A percentile compares a stretch with the other conserved stretches of the same genome.
These are phyloP conservation scores for Brassica nigra DNA, from an alignment of 345 rosid species.

Conservation along the genomic window DNA sequence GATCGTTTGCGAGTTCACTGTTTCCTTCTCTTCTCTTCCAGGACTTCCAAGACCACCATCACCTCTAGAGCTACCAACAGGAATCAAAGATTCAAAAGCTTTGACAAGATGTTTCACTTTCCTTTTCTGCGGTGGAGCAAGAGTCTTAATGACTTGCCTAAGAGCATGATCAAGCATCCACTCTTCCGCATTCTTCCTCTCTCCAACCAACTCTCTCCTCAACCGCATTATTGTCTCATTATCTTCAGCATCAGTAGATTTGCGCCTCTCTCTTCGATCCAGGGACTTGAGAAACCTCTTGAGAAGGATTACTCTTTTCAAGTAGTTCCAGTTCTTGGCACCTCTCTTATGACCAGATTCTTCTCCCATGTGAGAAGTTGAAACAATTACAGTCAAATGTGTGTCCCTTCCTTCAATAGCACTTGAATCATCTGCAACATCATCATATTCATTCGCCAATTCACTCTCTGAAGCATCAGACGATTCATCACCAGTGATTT, in stretches of 20 bases:
- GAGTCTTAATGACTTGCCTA: conserved; percentile 65
- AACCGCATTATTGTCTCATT: conserved; percentile 59
- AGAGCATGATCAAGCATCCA: conserved; percentile 99
- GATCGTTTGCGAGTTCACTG: not conserved
- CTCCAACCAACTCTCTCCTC: conserved; percentile 60
- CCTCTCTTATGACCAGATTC: conserved; percentile 39
- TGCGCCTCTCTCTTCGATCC: conserved; percentile 47
- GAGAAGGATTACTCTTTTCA: conserved; percentile 70
- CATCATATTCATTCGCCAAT: conserved; percentile 35
- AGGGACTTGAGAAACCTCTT: conserved; percentile 82
- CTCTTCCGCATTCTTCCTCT: conserved; percentile 73
- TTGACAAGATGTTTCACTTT: conserved; percentile 82
- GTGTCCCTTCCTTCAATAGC: conserved; percentile 34
- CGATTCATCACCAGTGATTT: conserved; percentile 55
- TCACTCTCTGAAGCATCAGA: conserved; percentile 50
- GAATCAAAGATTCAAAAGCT: conserved; percentile 76
- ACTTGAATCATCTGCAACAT: conserved; percentile 32
- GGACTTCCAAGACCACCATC: conserved; percentile 25
- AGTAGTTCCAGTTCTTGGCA: conserved; percentile 72
- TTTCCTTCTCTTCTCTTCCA: conserved; percentile 15
- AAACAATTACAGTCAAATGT: conserved; percentile 37
- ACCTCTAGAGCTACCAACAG: conserved; percentile 23
- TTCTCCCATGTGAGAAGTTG: conserved; percentile 28
- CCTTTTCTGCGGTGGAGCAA: conserved; percentile 71
- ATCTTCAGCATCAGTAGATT: conserved; percentile 44